A percentile compares a stretch with the other conserved stretches of the same genome.
phyloP scores from a whole-genome alignment of 768 basidiomycete genomes.

The Bullera alba region DNA sequence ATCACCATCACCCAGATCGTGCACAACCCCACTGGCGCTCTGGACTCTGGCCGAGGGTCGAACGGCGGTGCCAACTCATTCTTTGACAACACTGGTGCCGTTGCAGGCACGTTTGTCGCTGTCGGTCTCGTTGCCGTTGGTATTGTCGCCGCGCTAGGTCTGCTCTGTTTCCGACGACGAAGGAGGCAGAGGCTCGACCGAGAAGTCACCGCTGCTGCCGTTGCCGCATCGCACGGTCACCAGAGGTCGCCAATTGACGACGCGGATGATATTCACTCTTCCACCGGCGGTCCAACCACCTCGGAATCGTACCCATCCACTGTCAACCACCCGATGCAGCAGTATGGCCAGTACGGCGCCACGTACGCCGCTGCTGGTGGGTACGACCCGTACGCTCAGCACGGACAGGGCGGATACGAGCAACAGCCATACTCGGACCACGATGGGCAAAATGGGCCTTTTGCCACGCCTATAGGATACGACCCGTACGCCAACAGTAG shows the following conservation, averaged over 20 bases:
- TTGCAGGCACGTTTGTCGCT: conserved; percentile 67
- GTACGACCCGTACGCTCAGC: conserved; percentile 40
- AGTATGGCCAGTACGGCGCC: conserved; percentile 43
- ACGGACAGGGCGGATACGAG: too few relatives aligned
- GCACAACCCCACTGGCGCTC: conserved; percentile 39
- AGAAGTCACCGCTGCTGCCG: conserved; percentile 44
- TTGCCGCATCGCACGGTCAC: conserved; percentile 32
- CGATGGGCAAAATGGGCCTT: conserved; percentile 3
- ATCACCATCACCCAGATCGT: conserved; percentile 45
- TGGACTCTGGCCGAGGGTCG: conserved; percentile 26
- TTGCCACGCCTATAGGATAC: conserved; percentile 3
- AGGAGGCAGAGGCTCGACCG: conserved; percentile 45
- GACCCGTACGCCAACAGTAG: neutral
- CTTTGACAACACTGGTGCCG: conserved; percentile 66
- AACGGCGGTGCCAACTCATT: conserved; percentile 49
- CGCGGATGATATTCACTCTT: conserved; percentile 29
- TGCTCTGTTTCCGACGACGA: conserved; percentile 46
- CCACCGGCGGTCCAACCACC: conserved; percentile 18
- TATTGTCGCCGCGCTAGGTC: conserved; percentile 49
- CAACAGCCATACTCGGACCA: conserved; percentile 1
- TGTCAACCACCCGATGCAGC: conserved; percentile 38
- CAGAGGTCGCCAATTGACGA: conserved; percentile 40
- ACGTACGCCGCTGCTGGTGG: conserved; percentile 37
- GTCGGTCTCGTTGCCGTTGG: conserved; percentile 59
- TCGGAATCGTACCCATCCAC: conserved; percentile 34